Percentiles rank a stretch among this genome's conserved stretches.
phyloP scores from a whole-genome alignment of 148 eudicot genomes.

The Oxyria digyna region DNA sequence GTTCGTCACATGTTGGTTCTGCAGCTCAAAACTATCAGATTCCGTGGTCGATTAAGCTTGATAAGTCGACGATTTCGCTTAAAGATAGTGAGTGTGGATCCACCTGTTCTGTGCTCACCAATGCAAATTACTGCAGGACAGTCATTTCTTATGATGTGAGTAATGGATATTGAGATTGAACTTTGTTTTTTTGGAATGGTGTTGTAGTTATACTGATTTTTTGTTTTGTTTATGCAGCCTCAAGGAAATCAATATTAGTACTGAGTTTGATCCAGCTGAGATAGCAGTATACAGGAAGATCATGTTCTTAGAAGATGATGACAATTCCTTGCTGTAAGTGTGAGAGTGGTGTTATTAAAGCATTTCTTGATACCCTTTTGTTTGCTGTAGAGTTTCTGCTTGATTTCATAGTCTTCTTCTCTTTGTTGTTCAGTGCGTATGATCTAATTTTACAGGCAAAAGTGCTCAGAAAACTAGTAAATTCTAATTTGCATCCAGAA shows the following conservation, averaged over 20 bases:
- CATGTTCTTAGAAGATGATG: background rate
- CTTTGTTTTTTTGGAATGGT: background rate
- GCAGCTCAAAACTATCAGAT: conserved; percentile 48
- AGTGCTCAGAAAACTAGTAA: background rate
- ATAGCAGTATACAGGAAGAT: background rate
- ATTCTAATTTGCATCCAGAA: background rate
- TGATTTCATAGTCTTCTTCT: background rate
- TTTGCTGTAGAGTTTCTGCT: conserved; percentile 5
- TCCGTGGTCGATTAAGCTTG: conserved; percentile 70
- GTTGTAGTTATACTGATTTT: background rate
- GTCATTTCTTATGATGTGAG: conserved; percentile 69
- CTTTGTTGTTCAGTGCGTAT: background rate
- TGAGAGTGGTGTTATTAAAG: conserved; percentile 7
- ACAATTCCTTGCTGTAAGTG: background rate
- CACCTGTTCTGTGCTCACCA: conserved; percentile 53
- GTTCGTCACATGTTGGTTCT: conserved; percentile 75
- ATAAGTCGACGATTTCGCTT: conserved; percentile 55
- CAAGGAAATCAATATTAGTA: conserved; percentile 22
- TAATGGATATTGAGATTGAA: background rate
- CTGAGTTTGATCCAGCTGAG: conserved; percentile 5
- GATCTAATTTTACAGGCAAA: background rate
- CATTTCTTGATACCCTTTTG: background rate
- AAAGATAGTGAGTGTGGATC: conserved; percentile 90
- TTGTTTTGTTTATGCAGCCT: conserved; percentile 17
- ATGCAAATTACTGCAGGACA: conserved; percentile 57